Evolutionary conservation across 1,284 basidiomycete species (phyloP).

Genomic region (Exsudoporus floridanus): DNA sequence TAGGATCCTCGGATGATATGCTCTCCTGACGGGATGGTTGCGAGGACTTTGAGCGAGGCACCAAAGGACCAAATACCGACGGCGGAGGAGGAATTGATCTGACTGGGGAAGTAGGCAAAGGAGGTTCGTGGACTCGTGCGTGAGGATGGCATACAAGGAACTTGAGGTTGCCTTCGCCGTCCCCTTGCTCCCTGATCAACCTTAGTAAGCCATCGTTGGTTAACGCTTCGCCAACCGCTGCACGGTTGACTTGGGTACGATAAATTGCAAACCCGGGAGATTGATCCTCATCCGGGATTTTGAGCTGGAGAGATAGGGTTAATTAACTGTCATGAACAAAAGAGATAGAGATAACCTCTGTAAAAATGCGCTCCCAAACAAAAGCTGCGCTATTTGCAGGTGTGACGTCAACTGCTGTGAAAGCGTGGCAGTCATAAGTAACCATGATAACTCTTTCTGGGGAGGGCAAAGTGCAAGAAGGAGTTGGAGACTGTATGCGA

Average conservation of each 20-base stretch:
- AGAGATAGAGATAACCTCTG: conserved; percentile 57
- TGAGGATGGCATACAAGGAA: conserved; percentile 72
- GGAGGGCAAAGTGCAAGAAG: conserved; percentile 22
- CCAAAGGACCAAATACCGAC: conserved; percentile 42
- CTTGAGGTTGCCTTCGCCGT: conserved; percentile 75
- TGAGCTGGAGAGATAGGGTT: conserved; percentile 52
- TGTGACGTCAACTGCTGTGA: conserved; percentile 77
- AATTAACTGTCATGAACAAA: conserved; percentile 6
- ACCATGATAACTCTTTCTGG: conserved; percentile 65
- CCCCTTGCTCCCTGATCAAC: conserved; percentile 71
- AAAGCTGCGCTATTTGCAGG: conserved; percentile 66
- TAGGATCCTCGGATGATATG: conserved; percentile 64
- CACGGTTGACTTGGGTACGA: conserved; percentile 79
- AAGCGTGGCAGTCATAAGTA: conserved; percentile 80
- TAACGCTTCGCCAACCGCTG: conserved; percentile 70
- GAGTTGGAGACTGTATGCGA: conserved; percentile 29
- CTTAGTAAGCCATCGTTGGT: conserved; percentile 66
- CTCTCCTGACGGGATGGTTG: conserved; percentile 63
- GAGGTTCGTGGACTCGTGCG: conserved; percentile 56
- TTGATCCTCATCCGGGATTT: conserved; percentile 83
- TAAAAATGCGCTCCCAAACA: conserved; percentile 83
- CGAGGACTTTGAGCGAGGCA: conserved; percentile 46
- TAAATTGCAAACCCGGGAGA: conserved; percentile 71
- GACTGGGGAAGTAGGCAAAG: conserved; percentile 42
- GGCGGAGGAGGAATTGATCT: conserved; percentile 55